phyloP scores from a whole-genome alignment of 208 protist genomes.

The Porcisia deanei region DNA sequence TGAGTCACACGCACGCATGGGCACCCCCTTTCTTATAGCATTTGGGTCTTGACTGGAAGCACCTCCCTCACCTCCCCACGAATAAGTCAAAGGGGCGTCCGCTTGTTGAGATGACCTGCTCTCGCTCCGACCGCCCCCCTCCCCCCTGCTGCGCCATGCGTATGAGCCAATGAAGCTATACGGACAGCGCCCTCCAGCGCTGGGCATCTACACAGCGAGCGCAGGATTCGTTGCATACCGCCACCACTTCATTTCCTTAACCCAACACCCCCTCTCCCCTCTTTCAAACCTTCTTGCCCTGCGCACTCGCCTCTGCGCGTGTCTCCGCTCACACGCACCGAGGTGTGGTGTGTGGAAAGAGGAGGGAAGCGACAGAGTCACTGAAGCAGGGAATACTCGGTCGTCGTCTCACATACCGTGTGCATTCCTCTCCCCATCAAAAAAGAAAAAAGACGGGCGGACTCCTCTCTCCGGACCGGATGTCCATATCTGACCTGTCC shows the following conservation, averaged over 20 bases:
- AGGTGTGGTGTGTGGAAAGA: background rate
- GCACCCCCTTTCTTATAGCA: background rate
- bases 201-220: background rate
- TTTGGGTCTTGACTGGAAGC: background rate
- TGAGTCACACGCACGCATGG: background rate
- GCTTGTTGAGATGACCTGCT: background rate
- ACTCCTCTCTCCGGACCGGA: background rate
- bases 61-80: background rate
- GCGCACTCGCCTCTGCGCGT: background rate
- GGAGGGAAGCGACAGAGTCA: background rate
- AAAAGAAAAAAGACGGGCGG: background rate
- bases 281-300: background rate
- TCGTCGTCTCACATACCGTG: background rate
- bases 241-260: background rate
- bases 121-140: background rate
- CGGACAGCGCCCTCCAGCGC: background rate
- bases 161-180: background rate
- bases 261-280: background rate
- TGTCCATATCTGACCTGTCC: conserved; percentile 10
- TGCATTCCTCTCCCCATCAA: background rate
- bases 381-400: background rate
- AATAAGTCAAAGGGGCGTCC: too few species aligned
- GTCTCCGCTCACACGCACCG: background rate
- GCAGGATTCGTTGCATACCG: too few species aligned
- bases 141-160: background rate